Evolutionary conservation across 2,329 filamentous ascomycete genomes (phyloP), one percentile per base, ranked within the genome.

Genomic region (Trichoderma breve): DNA sequence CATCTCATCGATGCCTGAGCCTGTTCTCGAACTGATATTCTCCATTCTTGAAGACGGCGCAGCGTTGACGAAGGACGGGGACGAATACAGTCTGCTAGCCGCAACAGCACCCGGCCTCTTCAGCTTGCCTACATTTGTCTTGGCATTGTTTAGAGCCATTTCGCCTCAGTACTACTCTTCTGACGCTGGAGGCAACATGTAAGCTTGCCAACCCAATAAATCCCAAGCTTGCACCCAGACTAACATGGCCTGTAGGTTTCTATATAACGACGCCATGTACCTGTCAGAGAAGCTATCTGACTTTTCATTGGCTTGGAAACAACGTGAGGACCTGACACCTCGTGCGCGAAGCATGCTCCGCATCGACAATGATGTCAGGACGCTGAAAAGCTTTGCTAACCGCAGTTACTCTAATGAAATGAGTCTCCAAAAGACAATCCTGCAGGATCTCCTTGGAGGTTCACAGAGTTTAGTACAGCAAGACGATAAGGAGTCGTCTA

Each of bases 1-100:
- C 72, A 92, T 97, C 66, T 98, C 95, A 0, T 92, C 92, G 3
- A 92, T 98, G 80, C 95, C 96, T 0, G 91, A 94, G 73, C 89
- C 91, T 4, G 90, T 98, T 14, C 85, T 95, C 24, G 85, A 88
- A 21, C 86, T 93, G 32, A 89, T 95, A 67, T 83, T 85, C 26
- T 78, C 84, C 14, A 86, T 91, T 32, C 80, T 88, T 73, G 87
- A 91, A 73, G 90, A 92, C 74, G 90, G 86, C 1, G 87, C 88
- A 11, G 85, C 84, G 1, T 82, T 95, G 61, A 88, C 89, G 78
- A 85, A 53, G 81, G 88, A 74, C 80, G 82, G 84, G 84, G 82
- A 77, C 47, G 83, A 86, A 32, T 82, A 82, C 34, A 86, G 87
- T 12, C 87, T 91, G 0, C 89, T 95, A 65, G 87, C 90, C 1